Percentiles rank a stretch among this genome's conserved stretches.
These are phyloP conservation scores for Populus davidiana DNA, from an alignment of 345 rosid species.

Conservation along the genomic window DNA sequence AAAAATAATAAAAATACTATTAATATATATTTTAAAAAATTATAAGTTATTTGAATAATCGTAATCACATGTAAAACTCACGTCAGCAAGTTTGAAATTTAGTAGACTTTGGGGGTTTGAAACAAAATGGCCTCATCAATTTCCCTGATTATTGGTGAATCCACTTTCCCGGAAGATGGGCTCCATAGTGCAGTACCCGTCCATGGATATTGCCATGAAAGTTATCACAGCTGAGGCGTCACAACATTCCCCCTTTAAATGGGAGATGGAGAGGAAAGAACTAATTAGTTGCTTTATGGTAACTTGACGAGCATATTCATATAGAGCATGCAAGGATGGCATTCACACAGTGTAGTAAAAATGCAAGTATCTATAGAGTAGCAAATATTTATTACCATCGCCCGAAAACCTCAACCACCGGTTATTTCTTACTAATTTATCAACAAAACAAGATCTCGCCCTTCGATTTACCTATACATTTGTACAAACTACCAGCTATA, in stretches of 20 bases:
- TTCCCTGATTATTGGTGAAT: background rate
- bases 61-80: no score
- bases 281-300: background rate
- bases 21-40: no score
- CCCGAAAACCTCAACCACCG: background rate
- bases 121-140: background rate
- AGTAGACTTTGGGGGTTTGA: background rate
- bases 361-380: background rate
- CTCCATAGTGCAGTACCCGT: background rate
- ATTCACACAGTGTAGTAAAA: background rate
- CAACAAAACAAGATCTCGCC: background rate
- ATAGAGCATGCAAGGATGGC: background rate
- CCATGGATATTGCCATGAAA: background rate
- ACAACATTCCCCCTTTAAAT: background rate
- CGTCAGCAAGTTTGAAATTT: background rate
- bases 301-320: background rate
- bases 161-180: background rate
- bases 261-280: background rate
- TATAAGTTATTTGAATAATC: no score
- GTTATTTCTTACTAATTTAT: background rate
- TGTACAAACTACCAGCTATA: background rate
- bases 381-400: background rate
- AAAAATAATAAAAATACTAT: no score
- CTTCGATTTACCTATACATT: background rate
- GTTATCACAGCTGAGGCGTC: background rate